Evolutionary conservation across 257 asterid species (phyloP).

Genomic region (Plantago ovata): DNA sequence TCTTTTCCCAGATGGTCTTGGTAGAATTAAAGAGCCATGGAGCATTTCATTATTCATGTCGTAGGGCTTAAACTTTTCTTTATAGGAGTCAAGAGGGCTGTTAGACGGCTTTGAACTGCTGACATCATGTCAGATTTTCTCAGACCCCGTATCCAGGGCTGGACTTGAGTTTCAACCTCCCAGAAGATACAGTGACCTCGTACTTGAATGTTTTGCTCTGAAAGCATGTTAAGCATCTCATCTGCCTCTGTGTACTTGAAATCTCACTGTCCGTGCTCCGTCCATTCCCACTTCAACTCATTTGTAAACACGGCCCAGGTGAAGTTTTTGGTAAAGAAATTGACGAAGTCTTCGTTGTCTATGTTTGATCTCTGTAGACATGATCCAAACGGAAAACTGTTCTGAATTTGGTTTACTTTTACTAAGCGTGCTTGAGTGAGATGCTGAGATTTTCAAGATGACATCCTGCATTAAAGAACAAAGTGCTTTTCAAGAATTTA

Average conservation of each 20-base stretch:
- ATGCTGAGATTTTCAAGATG: slow-evolving; percentile 49
- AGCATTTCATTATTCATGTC: slow-evolving; percentile 93
- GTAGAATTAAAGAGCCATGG: slow-evolving; percentile 83
- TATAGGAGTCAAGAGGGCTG: slow-evolving; percentile 68
- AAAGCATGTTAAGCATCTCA: slow-evolving; percentile 52
- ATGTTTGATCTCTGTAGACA: slow-evolving; percentile 54
- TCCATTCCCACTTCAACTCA: slow-evolving; percentile 92
- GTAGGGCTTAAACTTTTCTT: slow-evolving; percentile 71
- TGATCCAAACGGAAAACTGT: slow-evolving; percentile 80
- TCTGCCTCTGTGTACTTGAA: slow-evolving; percentile 80
- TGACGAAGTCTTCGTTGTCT: slow-evolving; percentile 71
- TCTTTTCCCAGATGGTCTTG: slow-evolving; percentile 73
- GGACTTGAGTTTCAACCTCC: slow-evolving; percentile 71
- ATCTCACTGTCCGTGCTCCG: slow-evolving; percentile 70
- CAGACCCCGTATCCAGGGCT: slow-evolving; percentile 63
- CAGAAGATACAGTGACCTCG: slow-evolving; percentile 96
- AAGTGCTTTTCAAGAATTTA: background rate
- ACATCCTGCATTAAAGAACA: slow-evolving; percentile 44
- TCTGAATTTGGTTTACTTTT: slow-evolving; percentile 61
- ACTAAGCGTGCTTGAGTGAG: slow-evolving; percentile 42
- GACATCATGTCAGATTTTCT: slow-evolving; percentile 40
- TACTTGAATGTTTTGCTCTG: slow-evolving; percentile 47
- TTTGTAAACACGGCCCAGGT: slow-evolving; percentile 89
- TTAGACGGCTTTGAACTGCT: slow-evolving; percentile 68
- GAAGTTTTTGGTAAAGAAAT: slow-evolving; percentile 69